Base-by-base conservation (phyloP, 345 rosid genomes). In the Syzygium aromaticum region DNA sequence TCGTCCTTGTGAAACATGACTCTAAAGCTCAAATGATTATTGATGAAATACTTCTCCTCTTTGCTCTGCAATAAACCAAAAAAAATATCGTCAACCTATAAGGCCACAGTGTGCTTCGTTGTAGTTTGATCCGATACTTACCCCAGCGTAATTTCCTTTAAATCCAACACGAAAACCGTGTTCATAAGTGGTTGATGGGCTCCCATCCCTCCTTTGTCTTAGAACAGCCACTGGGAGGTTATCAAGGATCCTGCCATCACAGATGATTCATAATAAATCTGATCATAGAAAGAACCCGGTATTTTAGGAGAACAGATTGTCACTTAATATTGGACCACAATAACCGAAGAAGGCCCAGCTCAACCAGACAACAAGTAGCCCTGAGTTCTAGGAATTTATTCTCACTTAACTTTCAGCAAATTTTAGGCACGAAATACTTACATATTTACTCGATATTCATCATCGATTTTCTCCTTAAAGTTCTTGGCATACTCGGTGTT, bases 171-270 rank as follows among this genome's bases (percentile, higher is more conserved):
- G 98, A 89, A 92, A 97, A 86, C 99, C 99, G 64, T 96, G 99
- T 87, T 96, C 99, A 86, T 97, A 96, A 54, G 98, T 96, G 77
- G 95, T 96, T 85, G 96, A 93, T 88, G 87, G 95, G 90, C 93
- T 93, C 51, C 97, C 99, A 93, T 96, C 99, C 90, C 98, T 96
- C 91, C 98, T 94, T 91, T 94, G 95, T 90, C 99, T 95, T 88
- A 87, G 96, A 88, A 97, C 99, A 90, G 99, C 99, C 88, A 97
- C 98, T 11, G 99, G 99, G 91, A 97, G 99, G 91, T 97, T 97
- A 92, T 96, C 99, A 22, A 97, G 93, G 90, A 97, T 97, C 98
- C 99, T 97, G 92, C 88, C 82, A 73, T 38, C 27, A 22, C 82
- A 85, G 40, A 85, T 83, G 85, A 73, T 73, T 73, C 25, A 11